Conservation (phyloP, 352 stramenopile species). For the Phytopythium chamaehyphon region DNA sequence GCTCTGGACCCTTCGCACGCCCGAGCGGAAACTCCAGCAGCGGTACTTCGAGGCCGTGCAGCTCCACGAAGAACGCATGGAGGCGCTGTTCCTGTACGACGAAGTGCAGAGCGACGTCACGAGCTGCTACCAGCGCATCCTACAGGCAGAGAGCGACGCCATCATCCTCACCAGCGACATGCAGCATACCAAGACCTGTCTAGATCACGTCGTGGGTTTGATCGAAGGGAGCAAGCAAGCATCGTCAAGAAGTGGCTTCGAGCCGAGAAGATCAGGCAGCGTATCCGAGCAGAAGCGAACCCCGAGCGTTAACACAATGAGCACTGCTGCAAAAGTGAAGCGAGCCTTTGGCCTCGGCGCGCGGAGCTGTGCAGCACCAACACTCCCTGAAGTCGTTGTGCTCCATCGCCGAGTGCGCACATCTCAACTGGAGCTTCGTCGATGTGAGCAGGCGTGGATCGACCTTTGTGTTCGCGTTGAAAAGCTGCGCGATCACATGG, state of each 20-base stretch:
- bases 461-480: slow-evolving; percentile 53
- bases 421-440: slow-evolving; percentile 33
- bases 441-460: slow-evolving; percentile 55
- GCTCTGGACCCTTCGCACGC: slow-evolving; percentile 39
- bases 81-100: slow-evolving; percentile 56
- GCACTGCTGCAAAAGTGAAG: not conserved
- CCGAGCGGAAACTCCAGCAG: slow-evolving; percentile 32
- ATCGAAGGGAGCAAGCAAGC: slow-evolving; percentile 18
- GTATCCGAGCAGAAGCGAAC: not conserved
- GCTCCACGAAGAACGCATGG: slow-evolving; percentile 60
- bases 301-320: not conserved
- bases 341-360: not conserved
- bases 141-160: slow-evolving; percentile 42
- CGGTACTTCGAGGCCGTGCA: slow-evolving; percentile 55
- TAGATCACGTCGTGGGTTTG: slow-evolving; percentile 27
- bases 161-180: slow-evolving; percentile 70
- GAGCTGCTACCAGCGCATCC: slow-evolving; percentile 38
- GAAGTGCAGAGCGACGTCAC: slow-evolving; percentile 38
- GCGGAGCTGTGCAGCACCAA: slow-evolving; percentile 16
- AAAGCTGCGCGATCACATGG: slow-evolving; percentile 18
- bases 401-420: slow-evolving; percentile 45
- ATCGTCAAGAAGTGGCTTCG: not conserved
- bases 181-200: slow-evolving; percentile 51
- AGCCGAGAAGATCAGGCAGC: not conserved
- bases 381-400: slow-evolving; percentile 32